phyloP scores from a whole-genome alignment of 106 monocot species.

The Agapanthus africanus region DNA sequence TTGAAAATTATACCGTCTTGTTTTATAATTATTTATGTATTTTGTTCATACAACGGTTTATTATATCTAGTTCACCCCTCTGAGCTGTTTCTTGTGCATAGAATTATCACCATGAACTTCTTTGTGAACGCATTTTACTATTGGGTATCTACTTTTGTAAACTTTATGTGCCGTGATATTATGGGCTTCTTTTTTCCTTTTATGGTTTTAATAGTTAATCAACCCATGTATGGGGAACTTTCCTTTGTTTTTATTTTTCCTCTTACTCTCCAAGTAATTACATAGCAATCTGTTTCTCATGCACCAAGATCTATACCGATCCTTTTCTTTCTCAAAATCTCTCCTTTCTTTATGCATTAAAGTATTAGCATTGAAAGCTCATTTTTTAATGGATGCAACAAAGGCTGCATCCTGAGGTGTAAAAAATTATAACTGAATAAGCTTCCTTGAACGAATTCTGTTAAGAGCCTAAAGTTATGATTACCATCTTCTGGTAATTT shows the following conservation, averaged over 20 bases:
- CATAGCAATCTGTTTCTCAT: not conserved
- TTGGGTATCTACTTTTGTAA: not conserved
- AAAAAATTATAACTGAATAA: not conserved
- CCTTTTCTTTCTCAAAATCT: not conserved
- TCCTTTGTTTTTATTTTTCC: not conserved
- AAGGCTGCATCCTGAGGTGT: not conserved
- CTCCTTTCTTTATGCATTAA: not conserved
- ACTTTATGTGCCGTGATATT: not conserved
- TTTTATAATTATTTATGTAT: not conserved
- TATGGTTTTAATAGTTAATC: not conserved
- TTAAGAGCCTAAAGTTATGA: not conserved
- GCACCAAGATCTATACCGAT: not conserved
- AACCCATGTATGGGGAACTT: not conserved
- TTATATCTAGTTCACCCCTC: not conserved
- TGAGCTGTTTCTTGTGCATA: not conserved
- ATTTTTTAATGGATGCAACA: not conserved
- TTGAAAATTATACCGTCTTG: slow-evolving; percentile 1
- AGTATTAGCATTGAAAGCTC: not conserved
- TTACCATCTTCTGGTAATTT: not conserved
- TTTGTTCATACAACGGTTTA: not conserved
- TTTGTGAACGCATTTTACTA: not conserved
- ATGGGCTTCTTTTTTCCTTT: not conserved
- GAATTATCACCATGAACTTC: not conserved
- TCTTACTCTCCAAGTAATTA: not conserved
- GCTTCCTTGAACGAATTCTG: not conserved